Conservation (phyloP, 2,329 filamentous ascomycete species). For the Septoria linicola region DNA sequence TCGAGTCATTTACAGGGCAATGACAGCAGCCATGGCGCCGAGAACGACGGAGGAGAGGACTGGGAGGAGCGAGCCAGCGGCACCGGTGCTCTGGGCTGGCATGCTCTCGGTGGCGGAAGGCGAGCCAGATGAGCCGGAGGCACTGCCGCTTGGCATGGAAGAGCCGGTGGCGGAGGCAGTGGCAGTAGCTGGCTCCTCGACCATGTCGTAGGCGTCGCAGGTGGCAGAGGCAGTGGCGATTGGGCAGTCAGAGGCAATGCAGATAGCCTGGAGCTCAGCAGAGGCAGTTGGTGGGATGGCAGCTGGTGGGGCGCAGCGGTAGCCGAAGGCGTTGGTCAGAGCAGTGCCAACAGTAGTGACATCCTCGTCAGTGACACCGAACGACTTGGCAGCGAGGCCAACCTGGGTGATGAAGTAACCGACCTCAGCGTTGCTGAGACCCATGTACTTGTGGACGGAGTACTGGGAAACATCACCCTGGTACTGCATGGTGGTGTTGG, state of each 20-base stretch:
- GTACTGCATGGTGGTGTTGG: conserved; percentile 54
- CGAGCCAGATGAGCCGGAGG: conserved; percentile 1
- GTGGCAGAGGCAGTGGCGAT: conserved; percentile 5
- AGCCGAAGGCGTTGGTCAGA: conserved; percentile 53
- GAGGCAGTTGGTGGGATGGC: conserved; percentile 49
- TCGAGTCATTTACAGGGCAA: conserved; percentile 18
- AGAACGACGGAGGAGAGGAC: conserved; percentile 11
- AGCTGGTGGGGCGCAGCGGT: conserved; percentile 51
- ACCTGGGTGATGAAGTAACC: conserved; percentile 62
- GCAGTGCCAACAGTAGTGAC: conserved; percentile 50
- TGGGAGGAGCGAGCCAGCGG: conserved; percentile 9
- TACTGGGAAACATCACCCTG: conserved; percentile 50
- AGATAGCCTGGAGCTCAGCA: conserved; percentile 56
- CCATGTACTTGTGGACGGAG: conserved; percentile 59
- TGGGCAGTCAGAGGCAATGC: conserved; percentile 42
- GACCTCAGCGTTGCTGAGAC: conserved; percentile 51
- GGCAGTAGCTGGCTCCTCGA: conserved; percentile 12
- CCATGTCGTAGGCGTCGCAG: conserved; percentile 7
- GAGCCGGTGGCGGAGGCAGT: conserved; percentile 8
- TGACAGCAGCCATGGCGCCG: conserved; percentile 16
- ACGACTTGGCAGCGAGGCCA: conserved; percentile 56
- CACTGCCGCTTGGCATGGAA: conserved; percentile 9
- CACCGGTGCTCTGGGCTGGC: conserved; percentile 18
- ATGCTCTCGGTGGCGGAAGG: conserved; percentile 3
- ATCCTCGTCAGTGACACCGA: conserved; percentile 58